Conservation (phyloP, 1,284 basidiomycete genomes). For the Sanghuangporus sanghuang region DNA sequence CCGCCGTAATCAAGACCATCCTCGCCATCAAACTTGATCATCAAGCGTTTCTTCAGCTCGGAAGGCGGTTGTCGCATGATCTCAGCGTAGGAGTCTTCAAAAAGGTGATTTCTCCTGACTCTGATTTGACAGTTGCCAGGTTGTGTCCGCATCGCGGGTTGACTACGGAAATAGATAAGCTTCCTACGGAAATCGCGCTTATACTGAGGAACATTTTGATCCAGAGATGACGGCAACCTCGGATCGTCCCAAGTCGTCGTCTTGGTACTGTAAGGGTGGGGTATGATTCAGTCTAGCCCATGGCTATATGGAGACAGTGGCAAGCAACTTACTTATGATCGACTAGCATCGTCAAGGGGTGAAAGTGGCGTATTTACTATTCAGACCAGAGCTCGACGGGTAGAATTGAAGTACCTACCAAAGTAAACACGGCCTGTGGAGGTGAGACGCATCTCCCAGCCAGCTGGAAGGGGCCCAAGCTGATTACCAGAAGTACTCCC, state of each 20-base stretch:
- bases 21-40: slow-evolving; percentile 98
- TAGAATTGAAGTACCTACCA: slow-evolving; percentile 28
- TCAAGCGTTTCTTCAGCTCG: slow-evolving; percentile 90
- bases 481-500: neutral
- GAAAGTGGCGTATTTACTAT: neutral
- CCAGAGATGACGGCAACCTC: slow-evolving; percentile 47
- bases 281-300: slow-evolving; percentile 41
- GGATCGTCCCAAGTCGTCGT: slow-evolving; percentile 99
- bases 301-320: neutral
- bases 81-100: slow-evolving; percentile 93
- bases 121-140: slow-evolving; percentile 95
- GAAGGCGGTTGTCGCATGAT: slow-evolving; percentile 94
- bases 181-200: slow-evolving; percentile 96
- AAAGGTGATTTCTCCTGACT: slow-evolving; percentile 89
- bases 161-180: slow-evolving; percentile 94
- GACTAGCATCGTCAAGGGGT: neutral
- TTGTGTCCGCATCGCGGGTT: slow-evolving; percentile 85
- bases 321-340: slow-evolving; percentile 3
- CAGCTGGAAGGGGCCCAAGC: slow-evolving; percentile 86
- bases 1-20: slow-evolving; percentile 96
- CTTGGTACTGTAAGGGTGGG: slow-evolving; percentile 84
- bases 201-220: slow-evolving; percentile 92
- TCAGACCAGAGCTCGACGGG: neutral
- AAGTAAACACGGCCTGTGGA: slow-evolving; percentile 93
- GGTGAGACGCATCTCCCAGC: slow-evolving; percentile 97